Percentiles rank a stretch among this genome's conserved stretches.
phyloP scores from a whole-genome alignment of 768 basidiomycete genomes.

The Serpula lacrymans region DNA sequence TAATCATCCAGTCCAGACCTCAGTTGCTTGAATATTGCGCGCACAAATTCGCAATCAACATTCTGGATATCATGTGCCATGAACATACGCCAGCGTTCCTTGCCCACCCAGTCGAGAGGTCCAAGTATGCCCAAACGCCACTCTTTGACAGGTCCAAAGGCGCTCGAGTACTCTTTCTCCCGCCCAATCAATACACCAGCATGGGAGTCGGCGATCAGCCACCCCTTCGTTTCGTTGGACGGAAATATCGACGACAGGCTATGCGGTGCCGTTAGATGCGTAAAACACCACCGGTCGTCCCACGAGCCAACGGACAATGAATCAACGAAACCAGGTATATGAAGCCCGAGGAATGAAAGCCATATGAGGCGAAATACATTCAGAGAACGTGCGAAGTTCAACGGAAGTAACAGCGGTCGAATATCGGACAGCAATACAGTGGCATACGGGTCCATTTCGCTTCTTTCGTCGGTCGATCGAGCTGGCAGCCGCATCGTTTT shows the following conservation, averaged over 20 bases:
- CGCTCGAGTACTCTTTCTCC: conserved; percentile 56
- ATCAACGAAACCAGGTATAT: conserved; percentile 61
- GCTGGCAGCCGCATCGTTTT: conserved; percentile 41
- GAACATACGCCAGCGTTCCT: conserved; percentile 40
- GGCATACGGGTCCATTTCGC: conserved; percentile 64
- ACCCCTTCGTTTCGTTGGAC: conserved; percentile 21
- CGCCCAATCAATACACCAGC: conserved; percentile 67
- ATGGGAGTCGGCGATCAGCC: conserved; percentile 52
- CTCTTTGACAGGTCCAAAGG: conserved; percentile 65
- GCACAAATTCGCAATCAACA: conserved; percentile 48
- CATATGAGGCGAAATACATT: conserved; percentile 62
- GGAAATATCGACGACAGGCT: conserved; percentile 57
- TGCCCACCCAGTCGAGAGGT: conserved; percentile 48
- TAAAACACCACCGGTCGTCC: conserved; percentile 69
- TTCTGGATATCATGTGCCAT: conserved; percentile 44
- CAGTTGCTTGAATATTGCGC: conserved; percentile 58
- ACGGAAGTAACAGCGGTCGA: conserved; percentile 48
- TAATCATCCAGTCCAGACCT: conserved; percentile 44
- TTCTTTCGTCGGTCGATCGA: conserved; percentile 48
- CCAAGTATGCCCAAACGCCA: conserved; percentile 57
- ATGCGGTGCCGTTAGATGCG: conserved; percentile 40
- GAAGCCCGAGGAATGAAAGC: conserved; percentile 68
- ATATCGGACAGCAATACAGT: conserved; percentile 74
- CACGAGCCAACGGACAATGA: conserved; percentile 40
- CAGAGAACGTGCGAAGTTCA: conserved; percentile 45